Conservation (phyloP, 1,139 yeast species). For the Keqinozyma sinolaborantium region DNA sequence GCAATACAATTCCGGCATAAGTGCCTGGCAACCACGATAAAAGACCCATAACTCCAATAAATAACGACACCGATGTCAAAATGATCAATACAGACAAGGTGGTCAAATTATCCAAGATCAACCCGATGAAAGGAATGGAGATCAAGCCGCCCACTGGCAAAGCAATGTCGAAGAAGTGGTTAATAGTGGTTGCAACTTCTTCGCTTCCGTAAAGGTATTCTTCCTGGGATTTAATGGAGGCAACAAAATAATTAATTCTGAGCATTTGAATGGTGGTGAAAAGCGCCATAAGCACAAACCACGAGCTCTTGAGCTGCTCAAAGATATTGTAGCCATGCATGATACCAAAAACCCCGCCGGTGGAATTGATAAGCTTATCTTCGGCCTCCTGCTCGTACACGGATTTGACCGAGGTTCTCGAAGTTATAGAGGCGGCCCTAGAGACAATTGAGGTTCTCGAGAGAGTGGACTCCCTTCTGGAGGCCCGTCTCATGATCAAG, state of each 20-base stretch:
- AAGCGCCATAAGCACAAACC: conserved; percentile 75
- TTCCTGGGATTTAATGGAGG: conserved; percentile 81
- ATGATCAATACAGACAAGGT: conserved; percentile 57
- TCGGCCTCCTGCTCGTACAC: conserved; percentile 67
- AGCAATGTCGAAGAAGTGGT: conserved; percentile 77
- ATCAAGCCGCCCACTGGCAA: conserved; percentile 83
- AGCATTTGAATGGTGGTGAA: conserved; percentile 88
- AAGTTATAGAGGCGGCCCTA: conserved; percentile 7
- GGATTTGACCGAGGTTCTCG: conserved; percentile 44
- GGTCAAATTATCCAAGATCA: conserved; percentile 70
- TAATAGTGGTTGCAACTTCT: conserved; percentile 53
- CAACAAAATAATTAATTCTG: conserved; percentile 86
- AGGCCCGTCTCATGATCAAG: conserved; percentile 34
- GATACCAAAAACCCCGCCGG: conserved; percentile 84
- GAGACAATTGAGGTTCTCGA: conserved; percentile 25
- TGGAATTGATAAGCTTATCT: conserved; percentile 44
- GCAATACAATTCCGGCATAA: conserved; percentile 58
- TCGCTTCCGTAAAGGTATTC: conserved; percentile 53
- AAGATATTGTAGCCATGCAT: conserved; percentile 63
- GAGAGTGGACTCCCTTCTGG: conserved; percentile 35
- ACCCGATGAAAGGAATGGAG: conserved; percentile 83
- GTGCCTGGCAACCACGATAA: conserved; percentile 50
- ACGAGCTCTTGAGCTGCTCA: conserved; percentile 66
- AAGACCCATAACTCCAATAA: conserved; percentile 68
- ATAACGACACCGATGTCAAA: conserved; percentile 50